Conservation (phyloP, 139 green algal genomes). For the Volvox africanus region DNA sequence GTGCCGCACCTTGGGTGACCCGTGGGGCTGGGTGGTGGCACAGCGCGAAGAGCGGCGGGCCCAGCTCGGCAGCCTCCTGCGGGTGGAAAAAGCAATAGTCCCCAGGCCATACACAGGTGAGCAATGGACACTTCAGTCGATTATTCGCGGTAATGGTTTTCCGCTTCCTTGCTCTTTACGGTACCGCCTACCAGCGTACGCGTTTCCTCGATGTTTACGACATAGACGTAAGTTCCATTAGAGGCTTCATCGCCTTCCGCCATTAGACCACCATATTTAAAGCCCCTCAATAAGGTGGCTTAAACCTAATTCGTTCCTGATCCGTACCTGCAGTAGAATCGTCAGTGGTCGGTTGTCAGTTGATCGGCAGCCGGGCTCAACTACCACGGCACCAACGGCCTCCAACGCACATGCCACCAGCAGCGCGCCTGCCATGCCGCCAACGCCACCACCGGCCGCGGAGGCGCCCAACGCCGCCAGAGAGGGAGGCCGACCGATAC, state of each 20-base stretch:
- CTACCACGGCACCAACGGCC: conserved; percentile 39
- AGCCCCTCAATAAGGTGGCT: no score
- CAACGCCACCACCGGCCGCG: not conserved
- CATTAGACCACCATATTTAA: no score
- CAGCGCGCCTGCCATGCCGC: not conserved
- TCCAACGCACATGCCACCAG: conserved; percentile 60
- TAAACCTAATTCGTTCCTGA: not conserved
- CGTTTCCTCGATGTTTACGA: no score
- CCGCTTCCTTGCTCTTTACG: no score
- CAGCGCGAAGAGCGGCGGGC: conserved; percentile 83
- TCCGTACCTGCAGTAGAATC: conserved; percentile 47
- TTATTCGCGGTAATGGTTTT: no score
- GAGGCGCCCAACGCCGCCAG: not conserved
- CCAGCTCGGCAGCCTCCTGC: conserved; percentile 72
- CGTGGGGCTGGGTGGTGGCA: conserved; percentile 79
- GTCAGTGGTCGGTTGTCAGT: conserved; percentile 76
- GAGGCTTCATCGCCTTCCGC: no score
- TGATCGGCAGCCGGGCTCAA: conserved; percentile 53
- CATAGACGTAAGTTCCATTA: no score
- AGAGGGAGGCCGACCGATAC: no score
- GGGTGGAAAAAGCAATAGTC: not conserved
- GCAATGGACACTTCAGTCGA: no score
- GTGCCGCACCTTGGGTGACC: conserved; percentile 74
- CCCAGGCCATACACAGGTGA: not conserved
- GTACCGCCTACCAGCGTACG: no score